Conservation (phyloP, 2,329 filamentous ascomycete genomes). For the Pochonia chlamydosporia region DNA sequence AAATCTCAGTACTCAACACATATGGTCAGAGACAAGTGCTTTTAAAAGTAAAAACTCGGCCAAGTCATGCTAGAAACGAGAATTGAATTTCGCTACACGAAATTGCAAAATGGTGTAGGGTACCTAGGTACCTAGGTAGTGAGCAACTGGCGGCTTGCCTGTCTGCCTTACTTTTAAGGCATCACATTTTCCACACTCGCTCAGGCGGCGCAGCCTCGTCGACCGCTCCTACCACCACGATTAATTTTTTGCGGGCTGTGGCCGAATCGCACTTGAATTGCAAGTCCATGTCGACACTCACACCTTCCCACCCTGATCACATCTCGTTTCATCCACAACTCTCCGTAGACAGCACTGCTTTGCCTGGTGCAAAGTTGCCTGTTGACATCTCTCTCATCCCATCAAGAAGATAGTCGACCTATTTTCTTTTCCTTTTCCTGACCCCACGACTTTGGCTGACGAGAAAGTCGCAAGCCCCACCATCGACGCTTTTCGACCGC, state of each 20-base stretch:
- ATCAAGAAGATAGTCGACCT: slow-evolving; percentile 22
- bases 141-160: too few species aligned
- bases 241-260: not conserved
- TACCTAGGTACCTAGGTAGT: too few species aligned
- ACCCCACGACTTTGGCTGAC: slow-evolving; percentile 9
- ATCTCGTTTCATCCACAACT: slow-evolving; percentile 11
- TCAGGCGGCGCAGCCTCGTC: not conserved
- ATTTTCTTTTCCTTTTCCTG: slow-evolving; percentile 14
- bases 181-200: not conserved
- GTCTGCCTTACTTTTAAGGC: not conserved
- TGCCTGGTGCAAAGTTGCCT: slow-evolving; percentile 35
- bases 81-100: too few species aligned
- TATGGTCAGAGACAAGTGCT: too few species aligned
- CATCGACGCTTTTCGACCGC: slow-evolving; percentile 8
- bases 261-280: not conserved
- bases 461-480: slow-evolving; percentile 4
- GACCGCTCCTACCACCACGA: not conserved
- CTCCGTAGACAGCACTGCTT: slow-evolving; percentile 17
- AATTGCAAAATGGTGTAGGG: too few species aligned
- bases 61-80: too few species aligned
- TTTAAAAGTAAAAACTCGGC: too few species aligned
- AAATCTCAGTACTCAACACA: too few species aligned
- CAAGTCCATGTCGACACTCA: slow-evolving; percentile 15
- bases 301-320: slow-evolving; percentile 7
- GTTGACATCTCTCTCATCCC: slow-evolving; percentile 6